Percentiles rank a stretch among this genome's conserved stretches.
phyloP scores from a whole-genome alignment of 768 basidiomycete genomes.

The Suillus americanus region DNA sequence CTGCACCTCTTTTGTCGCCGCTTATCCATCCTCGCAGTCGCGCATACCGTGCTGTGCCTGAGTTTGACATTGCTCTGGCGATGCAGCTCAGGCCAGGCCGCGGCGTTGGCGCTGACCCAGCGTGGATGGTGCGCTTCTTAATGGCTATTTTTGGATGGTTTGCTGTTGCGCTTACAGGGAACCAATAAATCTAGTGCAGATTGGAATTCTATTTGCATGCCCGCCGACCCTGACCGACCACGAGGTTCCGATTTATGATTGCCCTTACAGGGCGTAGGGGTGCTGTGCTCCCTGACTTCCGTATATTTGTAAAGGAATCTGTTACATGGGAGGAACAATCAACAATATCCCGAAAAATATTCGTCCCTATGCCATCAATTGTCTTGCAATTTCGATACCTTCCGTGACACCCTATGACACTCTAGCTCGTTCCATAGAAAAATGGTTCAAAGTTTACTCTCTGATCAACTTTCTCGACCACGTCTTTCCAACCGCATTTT shows the following conservation, averaged over 20 bases:
- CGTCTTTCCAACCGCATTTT: neutral
- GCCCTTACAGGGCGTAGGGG: constrained; percentile 1
- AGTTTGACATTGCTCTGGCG: constrained; percentile 66
- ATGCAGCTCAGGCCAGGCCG: constrained; percentile 77
- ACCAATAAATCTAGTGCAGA: constrained; percentile 14
- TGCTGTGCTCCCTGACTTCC: constrained; percentile 2
- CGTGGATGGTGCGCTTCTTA: constrained; percentile 78
- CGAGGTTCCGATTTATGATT: neutral
- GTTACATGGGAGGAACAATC: neutral
- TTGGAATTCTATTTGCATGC: neutral
- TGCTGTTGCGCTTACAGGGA: constrained; percentile 52
- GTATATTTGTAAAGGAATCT: constrained; percentile 19
- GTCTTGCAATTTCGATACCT: neutral
- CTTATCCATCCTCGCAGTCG: constrained; percentile 24
- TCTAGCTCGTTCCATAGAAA: neutral
- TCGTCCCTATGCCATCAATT: neutral
- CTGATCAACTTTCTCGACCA: neutral
- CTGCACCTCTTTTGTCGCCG: constrained; percentile 15
- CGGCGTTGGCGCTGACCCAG: constrained; percentile 68
- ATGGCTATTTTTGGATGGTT: constrained; percentile 83
- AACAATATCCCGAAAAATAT: neutral
- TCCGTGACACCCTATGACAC: neutral
- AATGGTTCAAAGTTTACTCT: neutral
- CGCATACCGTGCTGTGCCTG: constrained; percentile 41
- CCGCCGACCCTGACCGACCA: constrained; percentile 2